Base-by-base conservation (phyloP, 2,329 filamentous ascomycete genomes). In the Berkeleyomyces basicola region DNA sequence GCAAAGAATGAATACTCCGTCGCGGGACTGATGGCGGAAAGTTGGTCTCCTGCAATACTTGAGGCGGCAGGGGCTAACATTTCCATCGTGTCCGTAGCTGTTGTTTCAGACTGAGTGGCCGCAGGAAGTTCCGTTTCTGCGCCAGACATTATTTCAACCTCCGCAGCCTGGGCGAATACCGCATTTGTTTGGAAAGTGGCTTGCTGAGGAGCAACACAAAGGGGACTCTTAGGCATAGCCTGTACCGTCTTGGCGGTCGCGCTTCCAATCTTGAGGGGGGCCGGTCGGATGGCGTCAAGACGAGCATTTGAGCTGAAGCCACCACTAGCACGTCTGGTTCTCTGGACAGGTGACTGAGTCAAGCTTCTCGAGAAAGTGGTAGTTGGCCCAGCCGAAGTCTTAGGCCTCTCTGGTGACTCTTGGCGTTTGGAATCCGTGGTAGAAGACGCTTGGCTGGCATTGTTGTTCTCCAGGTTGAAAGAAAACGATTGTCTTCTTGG, bases 401-500 rank as follows among this genome's bases (percentile, higher is more conserved):
- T 59, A 1, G 63, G 63, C 14, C 63, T 53, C 59, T 61, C 51
- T 14, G 63, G 62, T 6, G 62, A 57, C 31, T 46, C 11, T 44
- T 36, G 42, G 7, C n/a, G 23, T 31, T 39, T 36, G n/a, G 23
- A 31, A 9, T 57, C 58, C 10, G 33, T 36, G 9, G 7, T n/a
- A 37, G 36, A 16, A n/a, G 36, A 11, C 3, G 5, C 33, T 37
- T 55, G 33, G 33, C n/a, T 39, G n/a, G 14, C 11, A 16, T 62
- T 59, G 47, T 39, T 44, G 39, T 49, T 43, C 31, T 61, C 51
- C 10, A 80, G 72, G 63, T 76, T 75, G 71, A 78, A 77, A 3
- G 76, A 75, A 61, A 81, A 72, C 67, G 79, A 82, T 55, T 73
- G 72, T 43, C 76, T 73, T 23, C 75, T 72, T 1, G 77, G 73